Evolutionary conservation across 2,329 filamentous ascomycete genomes (phyloP).

Genomic region (Decorospora gaudefroyi): DNA sequence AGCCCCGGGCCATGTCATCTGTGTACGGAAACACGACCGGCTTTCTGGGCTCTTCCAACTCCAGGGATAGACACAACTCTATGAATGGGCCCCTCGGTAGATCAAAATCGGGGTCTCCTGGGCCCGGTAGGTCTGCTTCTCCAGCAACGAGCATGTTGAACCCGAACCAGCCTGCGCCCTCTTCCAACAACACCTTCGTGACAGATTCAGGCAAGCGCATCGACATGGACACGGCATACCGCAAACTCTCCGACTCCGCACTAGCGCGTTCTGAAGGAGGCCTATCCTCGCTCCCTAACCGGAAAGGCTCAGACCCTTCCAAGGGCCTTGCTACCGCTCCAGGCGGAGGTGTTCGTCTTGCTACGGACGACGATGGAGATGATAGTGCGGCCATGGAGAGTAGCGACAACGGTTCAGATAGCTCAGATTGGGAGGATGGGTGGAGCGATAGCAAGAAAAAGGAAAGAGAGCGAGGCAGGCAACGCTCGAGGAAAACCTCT

Average conservation of each 20-base stretch:
- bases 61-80: constrained; percentile 48
- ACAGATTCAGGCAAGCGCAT: constrained; percentile 66
- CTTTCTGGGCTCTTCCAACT: constrained; percentile 25
- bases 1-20: constrained; percentile 53
- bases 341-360: constrained; percentile 60
- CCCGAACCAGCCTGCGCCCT: constrained; percentile 52
- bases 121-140: constrained; percentile 43
- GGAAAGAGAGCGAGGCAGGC: constrained; percentile 47
- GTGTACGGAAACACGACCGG: constrained; percentile 42
- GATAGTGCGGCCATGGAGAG: constrained; percentile 65
- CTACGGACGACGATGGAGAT: constrained; percentile 54
- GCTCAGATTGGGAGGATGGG: constrained; percentile 68
- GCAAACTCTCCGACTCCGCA: constrained; percentile 72
- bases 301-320: constrained; percentile 54
- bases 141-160: constrained; percentile 52
- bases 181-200: constrained; percentile 52
- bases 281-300: constrained; percentile 60
- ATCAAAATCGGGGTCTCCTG: constrained; percentile 49
- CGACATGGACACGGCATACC: constrained; percentile 71
- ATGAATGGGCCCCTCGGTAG: constrained; percentile 46
- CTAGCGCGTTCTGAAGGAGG: constrained; percentile 66
- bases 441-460: constrained; percentile 42
- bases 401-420: constrained; percentile 65
- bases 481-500: constrained; percentile 43
- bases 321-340: constrained; percentile 52